These are phyloP conservation scores for Candida sanyaensis DNA, from an alignment of 1,139 yeast species.

Conservation along the genomic window DNA sequence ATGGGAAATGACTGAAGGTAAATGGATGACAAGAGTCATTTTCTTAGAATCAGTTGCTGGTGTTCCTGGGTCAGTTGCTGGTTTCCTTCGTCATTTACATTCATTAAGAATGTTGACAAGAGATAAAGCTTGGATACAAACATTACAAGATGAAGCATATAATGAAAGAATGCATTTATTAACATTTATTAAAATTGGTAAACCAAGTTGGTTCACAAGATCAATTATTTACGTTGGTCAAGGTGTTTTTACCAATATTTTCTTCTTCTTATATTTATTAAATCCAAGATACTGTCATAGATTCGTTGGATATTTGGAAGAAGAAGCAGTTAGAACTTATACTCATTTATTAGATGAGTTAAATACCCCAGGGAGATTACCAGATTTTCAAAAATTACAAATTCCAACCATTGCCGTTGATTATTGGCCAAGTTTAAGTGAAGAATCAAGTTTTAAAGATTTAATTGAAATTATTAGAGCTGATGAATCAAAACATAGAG, in stretches of 20 bases:
- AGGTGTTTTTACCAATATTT: slow-evolving; percentile 68
- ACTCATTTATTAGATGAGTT: slow-evolving; percentile 60
- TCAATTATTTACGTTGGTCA: slow-evolving; percentile 63
- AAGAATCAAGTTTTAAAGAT: slow-evolving; percentile 57
- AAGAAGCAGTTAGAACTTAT: slow-evolving; percentile 76
- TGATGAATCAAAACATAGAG: slow-evolving; percentile 77
- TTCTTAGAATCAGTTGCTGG: slow-evolving; percentile 77
- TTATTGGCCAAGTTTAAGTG: slow-evolving; percentile 59
- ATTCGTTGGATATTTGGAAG: slow-evolving; percentile 78
- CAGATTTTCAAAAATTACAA: slow-evolving; percentile 43
- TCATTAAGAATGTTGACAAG: slow-evolving; percentile 60
- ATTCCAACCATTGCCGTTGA: slow-evolving; percentile 62
- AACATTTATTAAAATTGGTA: slow-evolving; percentile 66
- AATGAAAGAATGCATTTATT: slow-evolving; percentile 78
- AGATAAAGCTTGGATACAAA: slow-evolving; percentile 78
- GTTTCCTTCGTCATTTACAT: slow-evolving; percentile 65
- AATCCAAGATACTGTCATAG: slow-evolving; percentile 71
- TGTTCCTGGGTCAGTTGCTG: slow-evolving; percentile 79
- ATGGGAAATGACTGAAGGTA: slow-evolving; percentile 59
- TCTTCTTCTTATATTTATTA: slow-evolving; percentile 60
- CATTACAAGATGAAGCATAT: slow-evolving; percentile 74
- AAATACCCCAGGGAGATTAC: slow-evolving; percentile 50
- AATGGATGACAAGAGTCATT: slow-evolving; percentile 70
- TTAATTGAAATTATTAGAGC: slow-evolving; percentile 57
- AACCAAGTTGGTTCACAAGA: slow-evolving; percentile 64